Evolutionary conservation across 1,284 basidiomycete species (phyloP).

Genomic region (Kalmanozyma brasiliensis): DNA sequence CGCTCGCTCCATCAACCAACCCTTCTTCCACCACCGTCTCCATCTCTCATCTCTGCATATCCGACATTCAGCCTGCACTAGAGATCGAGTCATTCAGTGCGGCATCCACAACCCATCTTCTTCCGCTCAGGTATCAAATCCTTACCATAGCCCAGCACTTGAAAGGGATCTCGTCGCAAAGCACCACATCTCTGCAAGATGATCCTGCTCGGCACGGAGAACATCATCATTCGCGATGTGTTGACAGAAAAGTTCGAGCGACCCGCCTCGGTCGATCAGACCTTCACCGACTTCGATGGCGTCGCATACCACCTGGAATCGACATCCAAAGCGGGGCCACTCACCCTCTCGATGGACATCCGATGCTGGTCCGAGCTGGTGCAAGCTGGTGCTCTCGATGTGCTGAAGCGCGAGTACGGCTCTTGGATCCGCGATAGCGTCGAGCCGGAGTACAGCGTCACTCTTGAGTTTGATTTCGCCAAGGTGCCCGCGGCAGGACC

Average conservation of each 20-base stretch:
- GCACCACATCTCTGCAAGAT: slow-evolving; percentile 25
- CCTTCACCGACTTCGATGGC: slow-evolving; percentile 97
- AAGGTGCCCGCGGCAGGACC: slow-evolving; percentile 79
- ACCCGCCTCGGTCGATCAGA: slow-evolving; percentile 88
- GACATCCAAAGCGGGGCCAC: slow-evolving; percentile 74
- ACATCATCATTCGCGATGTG: slow-evolving; percentile 88
- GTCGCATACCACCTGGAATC: slow-evolving; percentile 91
- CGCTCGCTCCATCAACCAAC: not conserved
- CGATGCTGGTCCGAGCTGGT: slow-evolving; percentile 92
- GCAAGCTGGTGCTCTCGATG: slow-evolving; percentile 83
- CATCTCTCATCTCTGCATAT: no score
- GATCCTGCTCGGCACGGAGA: slow-evolving; percentile 66
- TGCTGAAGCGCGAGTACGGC: slow-evolving; percentile 87
- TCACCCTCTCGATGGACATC: slow-evolving; percentile 94
- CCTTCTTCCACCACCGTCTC: no score
- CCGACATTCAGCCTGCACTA: no score
- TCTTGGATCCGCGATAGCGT: slow-evolving; percentile 73
- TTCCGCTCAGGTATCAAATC: no score
- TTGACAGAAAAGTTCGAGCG: slow-evolving; percentile 88
- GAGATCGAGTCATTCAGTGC: no score
- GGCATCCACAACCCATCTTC: no score
- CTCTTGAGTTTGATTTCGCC: slow-evolving; percentile 86
- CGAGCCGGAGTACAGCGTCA: slow-evolving; percentile 90
- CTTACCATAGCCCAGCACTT: no score
- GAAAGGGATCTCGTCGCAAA: no score